Percentiles rank a stretch among this genome's conserved stretches.
phyloP scores from a whole-genome alignment of 192 early-diverging fungal genomes.

The Diversispora epigaea region DNA sequence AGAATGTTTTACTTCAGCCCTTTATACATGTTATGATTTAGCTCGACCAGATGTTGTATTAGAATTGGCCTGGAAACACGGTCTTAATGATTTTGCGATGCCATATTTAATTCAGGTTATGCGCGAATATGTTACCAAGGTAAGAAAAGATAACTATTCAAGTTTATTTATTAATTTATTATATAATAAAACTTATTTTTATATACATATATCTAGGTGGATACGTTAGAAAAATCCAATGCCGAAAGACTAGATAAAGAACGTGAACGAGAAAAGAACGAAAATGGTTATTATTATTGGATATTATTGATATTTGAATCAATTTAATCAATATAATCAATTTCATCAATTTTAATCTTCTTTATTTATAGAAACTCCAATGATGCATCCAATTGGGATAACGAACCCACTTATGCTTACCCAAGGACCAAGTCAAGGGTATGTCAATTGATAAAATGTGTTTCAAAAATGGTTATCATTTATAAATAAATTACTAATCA shows the following conservation, averaged over 20 bases:
- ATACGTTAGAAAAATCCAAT: conserved; percentile 56
- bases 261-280: conserved; percentile 39
- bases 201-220: conserved; percentile 34
- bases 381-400: conserved; percentile 65
- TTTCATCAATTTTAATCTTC: conserved; percentile 33
- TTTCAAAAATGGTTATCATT: background rate
- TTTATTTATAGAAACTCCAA: conserved; percentile 48
- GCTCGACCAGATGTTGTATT: conserved; percentile 90
- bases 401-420: conserved; percentile 78
- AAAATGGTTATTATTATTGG: conserved; percentile 34
- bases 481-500: too few species aligned
- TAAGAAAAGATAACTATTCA: conserved; percentile 35
- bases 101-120: conserved; percentile 93
- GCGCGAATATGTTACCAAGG: conserved; percentile 85
- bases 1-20: conserved; percentile 91
- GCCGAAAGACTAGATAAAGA: conserved; percentile 60
- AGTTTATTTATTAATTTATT: background rate
- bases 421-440: conserved; percentile 43
- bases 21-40: conserved; percentile 95
- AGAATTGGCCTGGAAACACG: conserved; percentile 90
- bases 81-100: conserved; percentile 92
- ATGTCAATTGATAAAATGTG: too few species aligned
- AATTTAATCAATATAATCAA: conserved; percentile 23
- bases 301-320: background rate
- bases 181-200: conserved; percentile 7